Evolutionary conservation across 257 asterid species (phyloP).

Genomic region (Nicotiana attenuata): DNA sequence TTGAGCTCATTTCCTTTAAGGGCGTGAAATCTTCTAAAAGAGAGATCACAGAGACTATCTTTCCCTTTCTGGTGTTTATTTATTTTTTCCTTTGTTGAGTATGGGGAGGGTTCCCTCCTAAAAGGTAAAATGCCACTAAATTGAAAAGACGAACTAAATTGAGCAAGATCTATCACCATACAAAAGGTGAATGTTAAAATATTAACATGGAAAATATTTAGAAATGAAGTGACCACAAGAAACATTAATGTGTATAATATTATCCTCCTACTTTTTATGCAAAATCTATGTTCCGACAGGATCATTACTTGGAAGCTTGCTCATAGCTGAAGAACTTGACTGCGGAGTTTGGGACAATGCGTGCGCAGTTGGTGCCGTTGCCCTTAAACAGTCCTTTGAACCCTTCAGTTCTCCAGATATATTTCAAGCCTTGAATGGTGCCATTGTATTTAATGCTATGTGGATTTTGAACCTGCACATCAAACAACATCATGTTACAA

Average conservation of each 20-base stretch:
- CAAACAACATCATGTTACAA: slow-evolving; percentile 5
- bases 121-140: background rate
- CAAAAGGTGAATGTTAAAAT: background rate
- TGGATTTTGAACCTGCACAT: slow-evolving; percentile 83
- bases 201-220: background rate
- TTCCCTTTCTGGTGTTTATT: background rate
- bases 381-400: slow-evolving; percentile 79
- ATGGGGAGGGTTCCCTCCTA: background rate
- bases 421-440: slow-evolving; percentile 81
- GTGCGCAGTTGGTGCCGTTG: slow-evolving; percentile 89
- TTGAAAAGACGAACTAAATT: background rate
- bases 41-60: background rate
- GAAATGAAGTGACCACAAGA: background rate
- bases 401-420: slow-evolving; percentile 83
- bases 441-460: slow-evolving; percentile 77
- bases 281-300: background rate
- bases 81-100: background rate
- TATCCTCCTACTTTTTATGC: background rate
- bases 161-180: background rate
- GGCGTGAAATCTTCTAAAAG: background rate
- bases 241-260: background rate
- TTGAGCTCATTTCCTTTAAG: background rate
- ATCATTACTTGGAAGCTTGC: slow-evolving; percentile 86
- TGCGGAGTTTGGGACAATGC: slow-evolving; percentile 93
- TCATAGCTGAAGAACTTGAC: slow-evolving; percentile 99